A percentile compares a stretch with the other conserved stretches of the same genome.
Evolutionary conservation across 2,329 filamentous ascomycete genomes (phyloP).

Genomic region (Geosmithia putterillii): DNA sequence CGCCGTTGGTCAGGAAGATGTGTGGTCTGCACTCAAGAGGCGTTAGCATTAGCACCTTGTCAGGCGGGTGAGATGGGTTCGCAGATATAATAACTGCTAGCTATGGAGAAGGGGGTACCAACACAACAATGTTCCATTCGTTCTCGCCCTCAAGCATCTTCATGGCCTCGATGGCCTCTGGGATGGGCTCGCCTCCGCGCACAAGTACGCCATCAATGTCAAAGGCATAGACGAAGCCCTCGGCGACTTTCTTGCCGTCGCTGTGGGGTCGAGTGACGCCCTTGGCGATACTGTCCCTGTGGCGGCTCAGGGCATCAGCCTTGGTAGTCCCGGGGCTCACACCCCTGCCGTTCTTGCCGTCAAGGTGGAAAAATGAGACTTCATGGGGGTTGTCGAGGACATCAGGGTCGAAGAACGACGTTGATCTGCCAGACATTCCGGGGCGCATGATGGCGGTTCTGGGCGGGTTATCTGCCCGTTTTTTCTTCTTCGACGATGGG

Average conservation of each 20-base stretch:
- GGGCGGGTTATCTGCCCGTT: too few relatives aligned
- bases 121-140: slow-evolving; percentile 73
- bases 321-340: background rate
- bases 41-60: slow-evolving; percentile 9
- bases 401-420: background rate
- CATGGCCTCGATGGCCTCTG: slow-evolving; percentile 82
- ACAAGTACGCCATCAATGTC: slow-evolving; percentile 82
- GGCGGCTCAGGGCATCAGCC: background rate
- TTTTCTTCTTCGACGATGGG: too few relatives aligned
- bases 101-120: slow-evolving; percentile 21
- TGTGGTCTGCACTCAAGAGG: slow-evolving; percentile 51
- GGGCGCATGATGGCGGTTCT: too few relatives aligned
- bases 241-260: slow-evolving; percentile 25
- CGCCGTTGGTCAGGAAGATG: slow-evolving; percentile 91
- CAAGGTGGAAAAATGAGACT: background rate
- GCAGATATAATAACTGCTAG: slow-evolving; percentile 6
- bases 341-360: background rate
- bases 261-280: slow-evolving; percentile 21
- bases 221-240: slow-evolving; percentile 67
- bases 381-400: background rate
- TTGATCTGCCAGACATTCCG: too few relatives aligned
- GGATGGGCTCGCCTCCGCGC: slow-evolving; percentile 69
- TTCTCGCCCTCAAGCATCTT: slow-evolving; percentile 85
- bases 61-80: background rate
- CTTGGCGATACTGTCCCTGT: slow-evolving; percentile 16